Evolutionary conservation across 805 yeast genomes (phyloP), one percentile per base, ranked within the genome.

Genomic region (Wickerhamomyces bisporus): DNA sequence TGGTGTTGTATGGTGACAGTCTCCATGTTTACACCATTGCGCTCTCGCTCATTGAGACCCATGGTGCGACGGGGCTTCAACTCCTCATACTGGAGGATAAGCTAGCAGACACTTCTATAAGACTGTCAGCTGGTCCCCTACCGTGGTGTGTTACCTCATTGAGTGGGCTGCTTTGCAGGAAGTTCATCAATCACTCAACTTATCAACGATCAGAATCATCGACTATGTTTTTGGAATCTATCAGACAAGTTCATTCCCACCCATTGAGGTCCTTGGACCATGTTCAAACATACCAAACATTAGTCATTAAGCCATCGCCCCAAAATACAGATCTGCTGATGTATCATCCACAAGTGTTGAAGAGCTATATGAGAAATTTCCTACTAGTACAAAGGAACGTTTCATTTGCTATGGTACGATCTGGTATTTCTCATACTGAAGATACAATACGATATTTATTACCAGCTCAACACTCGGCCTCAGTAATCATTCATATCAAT

Each of bases 131-230:
- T 4, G 45, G 45, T 5, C 45, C 45, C 4, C 10, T 34, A 6
- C 45, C 45, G 3, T 40, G 43, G 40, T 44, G 48, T 30, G 32
- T 44, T 8, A 28, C 38, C 6, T 34, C 32, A 8, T 14, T 41
- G n/a, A 20, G 26, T 6, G 14, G 14, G 2, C 17, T 26, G 9
- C 6, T 20, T 3, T 10, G 7, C 3, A 18, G 15, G 13, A 21
- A 26, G 20, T 20, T 26, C 12, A 27, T 43, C 4, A 13, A 19
- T 7, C 6, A 24, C 1, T 34, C 43, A 2, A 37, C 45, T 2
- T 23, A 27, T n/a, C 30, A 41, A 14, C 24, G 27, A 20, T 23
- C 40, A 3, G 18, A 30, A 2, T 44, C 48, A 2, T 44, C 48
- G 3, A 34, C 37, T 19, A 42, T 42, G 38, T 44, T 39, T 20